These are phyloP conservation scores for Eimeria tenella DNA, from an alignment of 169 alveolate genomes.

Conservation along the genomic window DNA sequence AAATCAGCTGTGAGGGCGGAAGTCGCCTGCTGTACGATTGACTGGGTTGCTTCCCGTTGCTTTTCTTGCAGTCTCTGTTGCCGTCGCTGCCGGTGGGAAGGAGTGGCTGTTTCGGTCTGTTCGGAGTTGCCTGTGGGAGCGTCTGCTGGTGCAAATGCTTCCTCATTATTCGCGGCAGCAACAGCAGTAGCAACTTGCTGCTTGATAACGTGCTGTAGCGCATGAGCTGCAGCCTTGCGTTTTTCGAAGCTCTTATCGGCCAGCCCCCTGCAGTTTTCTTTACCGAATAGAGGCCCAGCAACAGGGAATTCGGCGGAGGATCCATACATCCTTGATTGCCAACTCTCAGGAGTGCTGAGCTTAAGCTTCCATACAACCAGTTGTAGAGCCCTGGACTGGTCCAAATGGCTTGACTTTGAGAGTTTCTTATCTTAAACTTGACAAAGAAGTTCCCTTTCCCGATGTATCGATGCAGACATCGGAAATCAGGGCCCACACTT, in stretches of 20 bases:
- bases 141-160: constrained; percentile 10
- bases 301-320: constrained; percentile 58
- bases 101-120: background rate
- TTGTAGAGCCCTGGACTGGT: background rate
- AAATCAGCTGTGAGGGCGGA: constrained; percentile 50
- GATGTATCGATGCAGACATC: too few species aligned
- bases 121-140: background rate
- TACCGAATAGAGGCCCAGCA: constrained; percentile 65
- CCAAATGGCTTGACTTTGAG: too few species aligned
- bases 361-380: background rate
- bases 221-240: constrained; percentile 79
- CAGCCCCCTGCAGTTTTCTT: constrained; percentile 49
- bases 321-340: constrained; percentile 11
- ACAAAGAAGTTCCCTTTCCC: too few species aligned
- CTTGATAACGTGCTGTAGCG: constrained; percentile 64
- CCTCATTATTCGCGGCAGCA: background rate
- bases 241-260: constrained; percentile 79
- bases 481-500: too few species aligned
- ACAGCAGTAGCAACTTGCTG: constrained; percentile 26
- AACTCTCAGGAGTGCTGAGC: background rate
- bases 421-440: too few species aligned
- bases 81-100: constrained; percentile 18
- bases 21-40: constrained; percentile 30
- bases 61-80: constrained; percentile 3
- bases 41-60: constrained; percentile 18